Conservation (phyloP, 1,284 basidiomycete species). For the Papiliotrema terrestris region DNA sequence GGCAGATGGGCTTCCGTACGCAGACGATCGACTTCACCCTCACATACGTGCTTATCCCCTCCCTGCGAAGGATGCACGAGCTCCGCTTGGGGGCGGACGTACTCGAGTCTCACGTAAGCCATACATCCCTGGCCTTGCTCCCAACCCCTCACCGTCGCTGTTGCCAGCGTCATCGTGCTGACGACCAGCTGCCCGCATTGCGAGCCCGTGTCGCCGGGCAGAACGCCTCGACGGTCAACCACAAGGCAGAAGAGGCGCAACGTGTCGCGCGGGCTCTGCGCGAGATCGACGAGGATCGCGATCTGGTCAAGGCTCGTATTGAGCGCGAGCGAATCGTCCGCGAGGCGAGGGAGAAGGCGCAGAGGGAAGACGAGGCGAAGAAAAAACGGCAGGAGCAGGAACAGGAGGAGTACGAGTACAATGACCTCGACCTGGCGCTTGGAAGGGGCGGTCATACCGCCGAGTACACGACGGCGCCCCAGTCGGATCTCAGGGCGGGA, state of each 20-base stretch:
- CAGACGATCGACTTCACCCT: slow-evolving; percentile 32
- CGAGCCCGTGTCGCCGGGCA: slow-evolving; percentile 11
- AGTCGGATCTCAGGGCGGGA: no score
- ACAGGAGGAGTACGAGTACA: neutral
- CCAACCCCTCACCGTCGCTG: neutral
- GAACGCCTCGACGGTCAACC: neutral
- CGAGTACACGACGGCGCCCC: neutral
- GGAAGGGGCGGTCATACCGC: neutral
- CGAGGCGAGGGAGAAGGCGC: slow-evolving; percentile 11
- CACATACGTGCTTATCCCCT: slow-evolving; percentile 29
- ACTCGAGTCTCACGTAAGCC: slow-evolving; percentile 35
- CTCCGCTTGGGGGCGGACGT: slow-evolving; percentile 32
- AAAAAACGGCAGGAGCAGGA: slow-evolving; percentile 7
- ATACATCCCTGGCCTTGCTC: slow-evolving; percentile 3
- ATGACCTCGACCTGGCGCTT: neutral
- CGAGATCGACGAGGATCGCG: slow-evolving; percentile 41
- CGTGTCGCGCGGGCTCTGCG: slow-evolving; percentile 31
- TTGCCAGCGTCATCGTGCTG: neutral
- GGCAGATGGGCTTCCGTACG: slow-evolving; percentile 43
- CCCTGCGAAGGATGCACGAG: slow-evolving; percentile 32
- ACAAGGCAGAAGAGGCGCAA: slow-evolving; percentile 31
- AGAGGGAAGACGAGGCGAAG: slow-evolving; percentile 7
- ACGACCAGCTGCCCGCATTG: slow-evolving; percentile 17
- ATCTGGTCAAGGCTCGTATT: slow-evolving; percentile 29
- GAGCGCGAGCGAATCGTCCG: slow-evolving; percentile 30